A percentile compares a stretch with the other conserved stretches of the same genome.
phyloP scores from a whole-genome alignment of 202 grass and related monocot genomes.

The Panicum virgatum region DNA sequence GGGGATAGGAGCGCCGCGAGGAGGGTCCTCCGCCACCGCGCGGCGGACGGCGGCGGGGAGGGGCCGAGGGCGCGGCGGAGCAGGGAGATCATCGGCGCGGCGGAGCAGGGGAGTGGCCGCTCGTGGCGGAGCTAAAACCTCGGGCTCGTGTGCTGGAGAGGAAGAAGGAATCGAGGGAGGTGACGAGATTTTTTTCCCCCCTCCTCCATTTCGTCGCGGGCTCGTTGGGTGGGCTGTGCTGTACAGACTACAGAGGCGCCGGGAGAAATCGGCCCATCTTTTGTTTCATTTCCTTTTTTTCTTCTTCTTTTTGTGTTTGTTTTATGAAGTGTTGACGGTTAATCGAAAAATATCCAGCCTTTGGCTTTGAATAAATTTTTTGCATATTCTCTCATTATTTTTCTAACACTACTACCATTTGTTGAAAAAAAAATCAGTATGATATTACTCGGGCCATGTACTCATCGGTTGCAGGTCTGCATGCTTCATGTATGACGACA shows the following conservation, averaged over 20 bases:
- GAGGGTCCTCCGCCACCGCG: background rate
- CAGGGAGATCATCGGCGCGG: constrained; percentile 46
- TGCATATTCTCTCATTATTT: no score
- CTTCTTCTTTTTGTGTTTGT: background rate
- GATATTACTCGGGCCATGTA: no score
- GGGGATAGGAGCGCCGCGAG: constrained; percentile 24
- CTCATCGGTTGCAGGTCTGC: no score
- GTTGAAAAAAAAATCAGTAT: no score
- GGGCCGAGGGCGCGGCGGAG: constrained; percentile 39
- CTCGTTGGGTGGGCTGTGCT: background rate
- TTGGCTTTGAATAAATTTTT: background rate
- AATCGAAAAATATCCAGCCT: background rate
- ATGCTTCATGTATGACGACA: no score
- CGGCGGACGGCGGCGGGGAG: background rate
- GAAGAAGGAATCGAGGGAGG: background rate
- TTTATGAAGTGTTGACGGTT: background rate
- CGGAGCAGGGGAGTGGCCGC: no score
- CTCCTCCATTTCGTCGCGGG: background rate
- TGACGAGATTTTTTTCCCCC: background rate
- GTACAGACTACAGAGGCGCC: no score
- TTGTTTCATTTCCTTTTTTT: background rate
- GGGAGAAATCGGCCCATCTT: background rate
- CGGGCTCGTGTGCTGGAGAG: no score
- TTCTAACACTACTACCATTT: no score
- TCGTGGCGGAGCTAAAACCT: no score